Conservation (phyloP, 1,139 yeast genomes). For the Nakaseomyces sp. region DNA sequence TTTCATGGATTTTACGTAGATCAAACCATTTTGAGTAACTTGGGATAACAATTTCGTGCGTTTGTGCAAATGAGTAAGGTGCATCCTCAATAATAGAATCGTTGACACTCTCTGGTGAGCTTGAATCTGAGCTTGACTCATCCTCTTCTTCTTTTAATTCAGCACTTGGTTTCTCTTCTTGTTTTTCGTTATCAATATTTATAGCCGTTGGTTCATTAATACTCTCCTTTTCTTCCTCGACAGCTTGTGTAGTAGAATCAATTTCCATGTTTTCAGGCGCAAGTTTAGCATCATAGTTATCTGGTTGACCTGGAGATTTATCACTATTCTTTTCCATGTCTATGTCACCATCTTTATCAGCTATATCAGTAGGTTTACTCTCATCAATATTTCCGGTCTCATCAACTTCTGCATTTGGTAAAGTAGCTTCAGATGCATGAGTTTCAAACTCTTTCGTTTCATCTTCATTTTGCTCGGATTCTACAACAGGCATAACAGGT, state of each 20-base stretch:
- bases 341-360: background rate
- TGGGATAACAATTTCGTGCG: slow-evolving; percentile 86
- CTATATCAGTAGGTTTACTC: background rate
- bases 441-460: background rate
- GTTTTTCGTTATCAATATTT: background rate
- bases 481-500: too few relatives aligned
- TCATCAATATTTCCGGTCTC: background rate
- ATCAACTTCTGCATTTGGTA: background rate
- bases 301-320: background rate
- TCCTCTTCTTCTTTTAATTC: background rate
- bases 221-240: background rate
- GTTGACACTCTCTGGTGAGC: background rate
- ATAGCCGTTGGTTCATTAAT: background rate
- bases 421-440: background rate
- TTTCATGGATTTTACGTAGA: slow-evolving; percentile 55
- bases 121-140: background rate
- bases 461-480: background rate
- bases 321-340: background rate
- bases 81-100: background rate
- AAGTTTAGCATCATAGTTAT: background rate
- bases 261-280: background rate
- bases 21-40: slow-evolving; percentile 91
- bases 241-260: too few relatives aligned
- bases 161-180: background rate
- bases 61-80: slow-evolving; percentile 37